These are phyloP conservation scores for Lachancea sp. DNA, from an alignment of 805 yeast species.

Conservation along the genomic window DNA sequence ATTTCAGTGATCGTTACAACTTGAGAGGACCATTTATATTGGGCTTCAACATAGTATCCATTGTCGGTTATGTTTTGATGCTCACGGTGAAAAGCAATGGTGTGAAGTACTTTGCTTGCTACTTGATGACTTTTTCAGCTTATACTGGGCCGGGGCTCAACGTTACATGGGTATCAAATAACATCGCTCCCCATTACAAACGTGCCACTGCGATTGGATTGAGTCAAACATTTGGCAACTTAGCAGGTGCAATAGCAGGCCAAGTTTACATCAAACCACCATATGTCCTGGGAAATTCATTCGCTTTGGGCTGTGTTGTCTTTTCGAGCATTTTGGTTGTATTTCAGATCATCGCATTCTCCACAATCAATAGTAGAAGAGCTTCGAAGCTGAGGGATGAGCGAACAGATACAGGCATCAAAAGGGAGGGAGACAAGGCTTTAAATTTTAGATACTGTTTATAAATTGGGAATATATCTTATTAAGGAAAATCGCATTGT, in stretches of 20 bases:
- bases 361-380: no score
- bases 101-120: conserved; percentile 31
- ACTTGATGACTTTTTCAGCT: conserved; percentile 33
- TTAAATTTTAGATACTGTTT: no score
- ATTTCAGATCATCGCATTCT: conserved; percentile 1
- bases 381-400: no score
- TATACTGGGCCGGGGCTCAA: conserved; percentile 36
- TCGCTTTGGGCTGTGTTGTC: conserved; percentile 33
- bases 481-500: no score
- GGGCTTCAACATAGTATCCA: conserved; percentile 22
- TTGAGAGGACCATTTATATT: conserved; percentile 32
- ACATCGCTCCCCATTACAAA: conserved; percentile 36
- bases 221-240: conserved; percentile 39
- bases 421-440: no score
- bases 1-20: conserved; percentile 26
- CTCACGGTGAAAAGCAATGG: conserved; percentile 18
- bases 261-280: conserved; percentile 38
- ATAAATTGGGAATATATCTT: no score
- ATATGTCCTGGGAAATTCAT: conserved; percentile 35
- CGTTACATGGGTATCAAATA: conserved; percentile 33
- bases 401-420: no score
- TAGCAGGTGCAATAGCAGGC: conserved; percentile 40
- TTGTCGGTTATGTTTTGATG: conserved; percentile 33
- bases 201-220: conserved; percentile 38
- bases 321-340: conserved; percentile 16